These are phyloP conservation scores for Neonectria hederae DNA, from an alignment of 2,329 filamentous ascomycete species.

Conservation along the genomic window DNA sequence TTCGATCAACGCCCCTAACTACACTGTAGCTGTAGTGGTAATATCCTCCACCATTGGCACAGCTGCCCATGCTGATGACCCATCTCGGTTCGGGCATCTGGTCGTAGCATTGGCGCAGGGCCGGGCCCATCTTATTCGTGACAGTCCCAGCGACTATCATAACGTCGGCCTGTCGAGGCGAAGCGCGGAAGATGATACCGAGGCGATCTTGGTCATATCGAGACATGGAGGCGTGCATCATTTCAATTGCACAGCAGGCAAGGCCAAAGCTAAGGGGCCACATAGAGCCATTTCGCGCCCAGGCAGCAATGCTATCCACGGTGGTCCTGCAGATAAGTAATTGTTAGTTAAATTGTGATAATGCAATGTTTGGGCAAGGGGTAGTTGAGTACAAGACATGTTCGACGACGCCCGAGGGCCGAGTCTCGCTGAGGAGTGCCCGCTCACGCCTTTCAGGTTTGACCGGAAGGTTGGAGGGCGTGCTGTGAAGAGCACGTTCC, in stretches of 20 bases:
- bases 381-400: background rate
- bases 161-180: background rate
- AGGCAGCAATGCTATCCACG: background rate
- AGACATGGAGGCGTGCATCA: background rate
- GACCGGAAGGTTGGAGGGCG: background rate
- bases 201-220: background rate
- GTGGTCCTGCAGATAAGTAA: background rate
- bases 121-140: background rate
- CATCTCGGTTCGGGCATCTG: background rate
- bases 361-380: background rate
- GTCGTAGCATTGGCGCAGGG: background rate
- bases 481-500: background rate
- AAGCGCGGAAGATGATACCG: background rate
- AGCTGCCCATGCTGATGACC: background rate
- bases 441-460: background rate
- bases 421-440: background rate
- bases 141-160: background rate
- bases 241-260: background rate
- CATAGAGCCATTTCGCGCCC: background rate
- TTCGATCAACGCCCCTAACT: background rate
- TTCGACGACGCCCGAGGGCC: background rate
- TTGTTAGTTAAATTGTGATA: background rate
- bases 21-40: background rate
- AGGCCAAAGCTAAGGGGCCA: background rate
- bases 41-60: background rate